These are phyloP conservation scores for Penicillium thymicola DNA, from an alignment of 2,329 filamentous ascomycete genomes.

Conservation along the genomic window DNA sequence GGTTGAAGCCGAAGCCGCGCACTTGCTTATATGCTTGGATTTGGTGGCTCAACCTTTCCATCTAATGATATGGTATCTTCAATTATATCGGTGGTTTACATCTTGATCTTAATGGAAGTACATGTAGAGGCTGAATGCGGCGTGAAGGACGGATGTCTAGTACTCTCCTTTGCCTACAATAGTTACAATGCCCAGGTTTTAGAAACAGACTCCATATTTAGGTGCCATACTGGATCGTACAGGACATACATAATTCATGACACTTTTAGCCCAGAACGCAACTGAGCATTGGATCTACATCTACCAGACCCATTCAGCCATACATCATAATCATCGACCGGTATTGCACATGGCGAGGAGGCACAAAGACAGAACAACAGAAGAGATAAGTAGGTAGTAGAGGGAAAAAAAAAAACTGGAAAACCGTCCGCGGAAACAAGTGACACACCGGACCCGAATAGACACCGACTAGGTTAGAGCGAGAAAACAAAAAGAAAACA, in stretches of 20 bases:
- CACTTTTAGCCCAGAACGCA: conserved; percentile 23
- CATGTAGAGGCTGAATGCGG: background rate
- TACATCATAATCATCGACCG: conserved; percentile 17
- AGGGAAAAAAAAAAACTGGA: conserved; percentile 15
- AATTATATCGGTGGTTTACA: background rate
- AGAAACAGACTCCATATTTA: background rate
- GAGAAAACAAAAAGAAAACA: conserved; percentile 17
- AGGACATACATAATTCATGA: conserved; percentile 27
- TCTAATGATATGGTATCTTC: conserved; percentile 20
- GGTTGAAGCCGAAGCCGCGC: conserved; percentile 9
- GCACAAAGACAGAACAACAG: conserved; percentile 21
- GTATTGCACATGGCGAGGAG: conserved; percentile 20
- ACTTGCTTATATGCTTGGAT: conserved; percentile 7
- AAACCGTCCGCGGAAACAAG: conserved; percentile 19
- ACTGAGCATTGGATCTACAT: conserved; percentile 21
- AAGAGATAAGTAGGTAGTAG: conserved; percentile 18
- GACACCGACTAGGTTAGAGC: conserved; percentile 21
- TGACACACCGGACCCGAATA: conserved; percentile 23
- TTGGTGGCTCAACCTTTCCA: conserved; percentile 9
- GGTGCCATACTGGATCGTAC: conserved; percentile 16
- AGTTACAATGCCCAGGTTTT: background rate
- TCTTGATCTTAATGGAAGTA: background rate
- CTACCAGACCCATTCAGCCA: conserved; percentile 19
- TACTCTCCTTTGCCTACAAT: background rate
- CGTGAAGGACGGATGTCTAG: background rate